These are phyloP conservation scores for Phaeomoniella chlamydospora DNA, from an alignment of 2,329 filamentous ascomycete genomes.

Conservation along the genomic window DNA sequence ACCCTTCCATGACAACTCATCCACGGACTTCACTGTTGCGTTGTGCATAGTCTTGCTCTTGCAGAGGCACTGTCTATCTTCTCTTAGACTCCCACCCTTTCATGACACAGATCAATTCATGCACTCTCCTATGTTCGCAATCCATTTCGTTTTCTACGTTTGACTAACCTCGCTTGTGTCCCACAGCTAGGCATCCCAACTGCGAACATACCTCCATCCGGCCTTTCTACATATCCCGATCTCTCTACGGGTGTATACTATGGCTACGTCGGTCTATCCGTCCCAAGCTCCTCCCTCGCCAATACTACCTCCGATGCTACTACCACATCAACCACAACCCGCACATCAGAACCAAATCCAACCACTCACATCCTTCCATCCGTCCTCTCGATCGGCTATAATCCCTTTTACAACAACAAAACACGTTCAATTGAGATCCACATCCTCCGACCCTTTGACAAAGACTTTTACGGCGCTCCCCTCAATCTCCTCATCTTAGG, in stretches of 20 bases:
- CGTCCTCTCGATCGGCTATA: slow-evolving; percentile 92
- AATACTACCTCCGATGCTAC: slow-evolving; percentile 10
- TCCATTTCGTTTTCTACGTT: too few relatives aligned
- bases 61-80: too few relatives aligned
- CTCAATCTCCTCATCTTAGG: slow-evolving; percentile 72
- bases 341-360: background rate
- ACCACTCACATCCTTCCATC: slow-evolving; percentile 29
- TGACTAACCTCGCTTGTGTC: too few relatives aligned
- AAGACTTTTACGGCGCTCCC: slow-evolving; percentile 71
- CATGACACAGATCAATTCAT: too few relatives aligned
- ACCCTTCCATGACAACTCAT: too few relatives aligned
- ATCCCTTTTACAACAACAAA: slow-evolving; percentile 95
- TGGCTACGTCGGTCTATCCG: slow-evolving; percentile 67
- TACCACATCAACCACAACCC: slow-evolving; percentile 4
- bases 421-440: slow-evolving; percentile 67
- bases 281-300: slow-evolving; percentile 22
- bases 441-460: slow-evolving; percentile 61
- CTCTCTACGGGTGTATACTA: slow-evolving; percentile 80
- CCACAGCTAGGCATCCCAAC: slow-evolving; percentile 82
- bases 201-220: slow-evolving; percentile 63
- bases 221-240: slow-evolving; percentile 46
- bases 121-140: too few relatives aligned
- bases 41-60: too few relatives aligned
- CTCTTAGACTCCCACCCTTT: too few relatives aligned
- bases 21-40: too few relatives aligned